Conservation (phyloP, 495 filamentous ascomycete species). For the Apodospora peruviana region DNA sequence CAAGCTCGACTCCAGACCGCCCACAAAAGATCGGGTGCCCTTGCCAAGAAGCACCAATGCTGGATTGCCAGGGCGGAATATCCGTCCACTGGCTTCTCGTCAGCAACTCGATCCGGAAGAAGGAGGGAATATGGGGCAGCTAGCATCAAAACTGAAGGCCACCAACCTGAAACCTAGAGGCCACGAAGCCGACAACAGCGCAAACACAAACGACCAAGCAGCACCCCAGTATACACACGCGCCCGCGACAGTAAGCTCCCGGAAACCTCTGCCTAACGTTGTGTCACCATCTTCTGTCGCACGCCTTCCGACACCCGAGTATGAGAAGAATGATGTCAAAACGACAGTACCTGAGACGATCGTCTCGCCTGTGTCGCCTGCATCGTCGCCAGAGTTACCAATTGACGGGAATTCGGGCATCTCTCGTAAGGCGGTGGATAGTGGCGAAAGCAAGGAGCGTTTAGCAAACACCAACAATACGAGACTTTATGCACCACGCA, state of each 20-base stretch:
- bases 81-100: conserved; percentile 20
- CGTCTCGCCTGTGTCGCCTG: conserved; percentile 25
- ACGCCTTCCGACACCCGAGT: conserved; percentile 20
- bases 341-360: conserved; percentile 8
- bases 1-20: neutral
- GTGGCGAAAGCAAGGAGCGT: conserved; percentile 6
- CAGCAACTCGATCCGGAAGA: conserved; percentile 13
- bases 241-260: conserved; percentile 6
- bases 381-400: conserved; percentile 21
- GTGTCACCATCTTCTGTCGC: conserved; percentile 5
- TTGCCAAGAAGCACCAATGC: conserved; percentile 13
- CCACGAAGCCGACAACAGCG: neutral
- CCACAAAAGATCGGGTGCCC: conserved; percentile 7
- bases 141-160: conserved; percentile 15
- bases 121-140: conserved; percentile 22
- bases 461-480: conserved; percentile 8
- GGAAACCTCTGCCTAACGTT: conserved; percentile 10
- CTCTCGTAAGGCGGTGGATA: conserved; percentile 6
- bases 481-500: conserved; percentile 9
- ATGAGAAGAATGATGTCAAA: conserved; percentile 18
- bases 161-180: conserved; percentile 7
- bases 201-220: neutral
- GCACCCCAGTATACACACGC: neutral
- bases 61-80: conserved; percentile 27
- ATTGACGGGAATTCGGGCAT: conserved; percentile 4